Conservation (phyloP, 768 basidiomycete genomes). For the Dioszegia aurantiaca region DNA sequence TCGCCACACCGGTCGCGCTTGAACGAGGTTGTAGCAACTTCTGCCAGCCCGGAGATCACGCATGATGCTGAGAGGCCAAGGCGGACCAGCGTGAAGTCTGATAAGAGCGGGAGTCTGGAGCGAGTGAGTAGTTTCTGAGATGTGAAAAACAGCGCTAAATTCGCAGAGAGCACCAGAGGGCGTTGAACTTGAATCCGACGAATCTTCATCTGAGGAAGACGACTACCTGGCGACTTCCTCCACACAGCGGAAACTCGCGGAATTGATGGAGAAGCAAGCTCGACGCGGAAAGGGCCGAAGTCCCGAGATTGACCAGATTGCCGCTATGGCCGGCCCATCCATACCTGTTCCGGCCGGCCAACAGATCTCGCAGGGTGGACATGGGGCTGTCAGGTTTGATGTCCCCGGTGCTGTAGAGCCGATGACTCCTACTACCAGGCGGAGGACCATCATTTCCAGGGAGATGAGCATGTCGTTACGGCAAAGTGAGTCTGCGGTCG, state of each 20-base stretch:
- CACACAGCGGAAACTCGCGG: constrained; percentile 34
- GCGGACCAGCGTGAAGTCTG: background rate
- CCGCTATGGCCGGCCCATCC: constrained; percentile 7
- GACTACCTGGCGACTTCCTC: constrained; percentile 37
- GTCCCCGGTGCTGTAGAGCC: constrained; percentile 22
- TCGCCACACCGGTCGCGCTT: constrained; percentile 21
- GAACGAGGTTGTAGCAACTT: constrained; percentile 20
- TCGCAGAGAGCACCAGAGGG: constrained; percentile 26
- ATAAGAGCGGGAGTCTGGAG: constrained; percentile 3
- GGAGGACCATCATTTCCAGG: constrained; percentile 41
- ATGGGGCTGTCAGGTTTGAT: constrained; percentile 14
- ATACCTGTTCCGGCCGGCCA: background rate
- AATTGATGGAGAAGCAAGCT: constrained; percentile 36
- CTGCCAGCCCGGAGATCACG: background rate
- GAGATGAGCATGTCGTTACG: constrained; percentile 46
- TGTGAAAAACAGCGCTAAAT: too few species aligned
- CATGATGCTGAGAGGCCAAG: background rate
- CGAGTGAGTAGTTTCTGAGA: constrained; percentile 1
- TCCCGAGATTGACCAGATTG: background rate
- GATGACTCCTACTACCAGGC: constrained; percentile 36
- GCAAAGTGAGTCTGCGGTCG: constrained; percentile 29
- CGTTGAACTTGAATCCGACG: constrained; percentile 30
- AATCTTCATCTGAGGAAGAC: constrained; percentile 32
- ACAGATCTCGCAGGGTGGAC: constrained; percentile 12
- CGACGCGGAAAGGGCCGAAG: constrained; percentile 12